Evolutionary conservation across 257 asterid species (phyloP).

Genomic region (Ilex aquifolium): DNA sequence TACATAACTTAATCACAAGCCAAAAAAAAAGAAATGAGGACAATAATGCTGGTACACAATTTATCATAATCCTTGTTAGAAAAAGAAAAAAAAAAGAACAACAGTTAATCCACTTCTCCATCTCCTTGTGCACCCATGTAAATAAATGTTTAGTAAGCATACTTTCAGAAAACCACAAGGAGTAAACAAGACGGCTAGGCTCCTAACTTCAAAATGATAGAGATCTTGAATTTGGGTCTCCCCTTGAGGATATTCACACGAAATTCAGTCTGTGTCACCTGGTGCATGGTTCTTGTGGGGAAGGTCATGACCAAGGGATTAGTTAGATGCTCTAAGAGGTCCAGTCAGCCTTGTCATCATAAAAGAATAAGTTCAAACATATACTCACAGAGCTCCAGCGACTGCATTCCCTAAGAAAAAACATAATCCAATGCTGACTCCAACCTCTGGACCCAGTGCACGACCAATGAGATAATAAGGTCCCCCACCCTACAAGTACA

Average conservation of each 20-base stretch:
- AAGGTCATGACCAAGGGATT: too few species aligned
- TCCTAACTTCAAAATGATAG: too few species aligned
- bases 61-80: not conserved
- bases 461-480: slow-evolving; percentile 99
- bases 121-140: too few species aligned
- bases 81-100: not conserved
- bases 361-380: not conserved
- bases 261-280: too few species aligned
- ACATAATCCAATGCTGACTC: slow-evolving; percentile 97
- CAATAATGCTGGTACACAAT: not conserved
- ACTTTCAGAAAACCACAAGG: too few species aligned
- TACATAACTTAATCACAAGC: slow-evolving; percentile 58
- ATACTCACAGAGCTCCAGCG: slow-evolving; percentile 97
- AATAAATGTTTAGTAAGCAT: too few species aligned
- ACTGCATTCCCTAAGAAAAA: slow-evolving; percentile 99
- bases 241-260: too few species aligned
- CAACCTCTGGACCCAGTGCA: slow-evolving; percentile 99
- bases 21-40: slow-evolving; percentile 16
- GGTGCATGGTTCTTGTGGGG: too few species aligned
- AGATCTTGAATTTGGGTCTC: too few species aligned
- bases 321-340: too few species aligned
- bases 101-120: too few species aligned
- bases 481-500: slow-evolving; percentile 82
- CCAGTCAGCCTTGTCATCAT: not conserved
- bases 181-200: too few species aligned